Evolutionary conservation across 2,329 filamentous ascomycete genomes (phyloP), one percentile per base, ranked within the genome.

Genomic region (Neurospora sp.): DNA sequence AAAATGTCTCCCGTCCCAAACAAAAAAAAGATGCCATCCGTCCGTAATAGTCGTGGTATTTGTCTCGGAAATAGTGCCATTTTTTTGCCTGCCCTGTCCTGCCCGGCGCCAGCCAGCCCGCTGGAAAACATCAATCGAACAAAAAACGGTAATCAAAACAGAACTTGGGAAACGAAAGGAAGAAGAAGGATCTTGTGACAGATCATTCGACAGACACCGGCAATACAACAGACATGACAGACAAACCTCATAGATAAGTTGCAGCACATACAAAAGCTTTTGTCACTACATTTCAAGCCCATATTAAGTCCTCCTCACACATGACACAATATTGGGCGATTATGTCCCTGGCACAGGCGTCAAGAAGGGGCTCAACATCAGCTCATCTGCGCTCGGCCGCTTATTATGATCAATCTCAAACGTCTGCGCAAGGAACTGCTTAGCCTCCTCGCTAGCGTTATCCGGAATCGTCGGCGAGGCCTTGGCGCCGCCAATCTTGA

Each of bases 341-440:
- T 12, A 62, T 62, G 52, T 62, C 52, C 52, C 52, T 2, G 52
- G 52, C 23, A 8, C 52, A 62, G 91, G 89, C 70, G 88, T 88
- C 79, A 96, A 83, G 82, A 98, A 98, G 41, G 89, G 87, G 81
- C 91, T 94, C 69, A 90, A 86, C 80, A 97, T 88, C 75, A 99
- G 82, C 77, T 98, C 94, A 77, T 97, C 94, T 12, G 96, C 96
- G 76, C 89, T 96, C 3, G 96, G 96, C 74, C 96, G 86, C 83
- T 92, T 90, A 79, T 96, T 93, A 81, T 97, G 92, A 77, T 99
- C 94, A 77, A 97, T 90, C 83, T 98, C 93, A 82, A 99, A 99
- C 0, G 96, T 97, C 82, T 92, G 89, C 69, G 87, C 86, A 73
- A 99, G 82, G 83, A 99, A 99, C 65, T 86, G 86, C 79, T 90